These are phyloP conservation scores for Daldinia eschscholtzii DNA, from an alignment of 2,329 filamentous ascomycete genomes.

Conservation along the genomic window DNA sequence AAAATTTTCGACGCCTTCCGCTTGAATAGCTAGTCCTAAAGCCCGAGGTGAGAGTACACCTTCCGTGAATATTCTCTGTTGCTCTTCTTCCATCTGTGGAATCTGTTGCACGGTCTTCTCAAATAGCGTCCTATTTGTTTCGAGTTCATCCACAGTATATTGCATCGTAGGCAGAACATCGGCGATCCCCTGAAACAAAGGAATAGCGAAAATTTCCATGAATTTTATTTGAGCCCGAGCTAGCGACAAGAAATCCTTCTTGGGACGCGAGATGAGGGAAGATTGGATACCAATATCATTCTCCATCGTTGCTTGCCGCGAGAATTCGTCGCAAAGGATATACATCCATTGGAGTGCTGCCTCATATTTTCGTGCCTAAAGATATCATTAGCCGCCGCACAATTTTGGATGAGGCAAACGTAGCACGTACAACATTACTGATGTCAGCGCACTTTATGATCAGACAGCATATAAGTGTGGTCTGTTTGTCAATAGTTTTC, in stretches of 20 bases:
- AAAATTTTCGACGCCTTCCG: conserved; percentile 44
- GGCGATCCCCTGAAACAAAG: conserved; percentile 88
- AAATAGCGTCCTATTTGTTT: conserved; percentile 81
- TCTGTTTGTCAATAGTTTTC: conserved; percentile 80
- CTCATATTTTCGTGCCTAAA: conserved; percentile 83
- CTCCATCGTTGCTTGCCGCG: conserved; percentile 93
- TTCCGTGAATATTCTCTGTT: conserved; percentile 55
- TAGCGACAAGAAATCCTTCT: conserved; percentile 85
- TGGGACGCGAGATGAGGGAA: conserved; percentile 85
- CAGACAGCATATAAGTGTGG: conserved; percentile 85
- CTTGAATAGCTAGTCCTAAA: conserved; percentile 56
- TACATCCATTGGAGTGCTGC: conserved; percentile 90
- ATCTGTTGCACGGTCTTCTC: conserved; percentile 76
- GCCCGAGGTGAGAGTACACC: conserved; percentile 61
- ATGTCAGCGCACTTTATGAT: conserved; percentile 99
- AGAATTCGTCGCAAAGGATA: conserved; percentile 95
- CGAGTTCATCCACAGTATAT: conserved; percentile 86
- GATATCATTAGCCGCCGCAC: conserved; percentile 45
- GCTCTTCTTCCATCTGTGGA: conserved; percentile 60
- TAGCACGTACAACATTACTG: conserved; percentile 88
- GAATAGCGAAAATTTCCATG: conserved; percentile 95
- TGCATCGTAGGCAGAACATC: conserved; percentile 87
- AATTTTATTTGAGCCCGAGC: conserved; percentile 92
- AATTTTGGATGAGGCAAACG: conserved; percentile 8
- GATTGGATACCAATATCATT: conserved; percentile 87